These are phyloP conservation scores for Pistacia atlantica DNA, from an alignment of 345 rosid genomes.

Conservation along the genomic window DNA sequence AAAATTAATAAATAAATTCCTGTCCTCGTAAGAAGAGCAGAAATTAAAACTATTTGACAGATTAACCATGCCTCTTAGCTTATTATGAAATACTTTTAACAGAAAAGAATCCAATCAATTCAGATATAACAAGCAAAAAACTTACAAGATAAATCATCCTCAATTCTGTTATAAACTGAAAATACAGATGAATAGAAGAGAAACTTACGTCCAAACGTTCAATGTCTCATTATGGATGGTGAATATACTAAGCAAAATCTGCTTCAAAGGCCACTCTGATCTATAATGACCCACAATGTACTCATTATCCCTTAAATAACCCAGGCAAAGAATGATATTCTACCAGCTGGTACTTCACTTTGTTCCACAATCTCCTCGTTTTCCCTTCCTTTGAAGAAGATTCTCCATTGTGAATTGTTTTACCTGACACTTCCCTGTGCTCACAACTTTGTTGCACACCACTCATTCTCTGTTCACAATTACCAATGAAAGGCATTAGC, in stretches of 20 bases:
- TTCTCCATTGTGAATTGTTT: slow-evolving; percentile 29
- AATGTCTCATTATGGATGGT: slow-evolving; percentile 88
- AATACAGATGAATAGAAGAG: neutral
- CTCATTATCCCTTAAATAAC: slow-evolving; percentile 87
- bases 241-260: slow-evolving; percentile 78
- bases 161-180: neutral
- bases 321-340: slow-evolving; percentile 87
- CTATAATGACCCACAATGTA: slow-evolving; percentile 84
- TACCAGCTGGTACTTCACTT: slow-evolving; percentile 87
- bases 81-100: neutral
- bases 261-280: slow-evolving; percentile 94
- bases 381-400: slow-evolving; percentile 49
- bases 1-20: neutral
- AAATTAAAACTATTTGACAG: neutral
- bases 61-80: neutral
- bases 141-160: neutral
- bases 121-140: neutral
- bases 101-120: neutral
- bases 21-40: neutral
- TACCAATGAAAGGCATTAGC: neutral
- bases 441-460: slow-evolving; percentile 27
- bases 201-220: slow-evolving; percentile 91
- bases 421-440: slow-evolving; percentile 32
- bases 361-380: slow-evolving; percentile 84
- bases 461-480: slow-evolving; percentile 38